phyloP scores from a whole-genome alignment of 2,329 filamentous ascomycete species.

The Penicillium sp. region DNA sequence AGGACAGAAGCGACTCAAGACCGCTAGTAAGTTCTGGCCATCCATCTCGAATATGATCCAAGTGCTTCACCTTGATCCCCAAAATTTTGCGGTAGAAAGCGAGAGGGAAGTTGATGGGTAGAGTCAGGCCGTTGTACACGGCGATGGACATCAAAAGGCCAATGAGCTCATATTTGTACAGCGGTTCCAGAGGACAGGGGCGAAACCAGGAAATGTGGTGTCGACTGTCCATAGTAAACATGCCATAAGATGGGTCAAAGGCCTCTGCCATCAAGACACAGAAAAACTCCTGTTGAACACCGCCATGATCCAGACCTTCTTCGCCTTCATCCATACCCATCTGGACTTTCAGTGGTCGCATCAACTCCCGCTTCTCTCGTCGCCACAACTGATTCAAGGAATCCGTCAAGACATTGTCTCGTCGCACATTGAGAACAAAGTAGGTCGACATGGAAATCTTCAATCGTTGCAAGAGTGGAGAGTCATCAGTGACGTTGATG shows the following conservation, averaged over 20 bases:
- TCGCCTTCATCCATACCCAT: constrained; percentile 81
- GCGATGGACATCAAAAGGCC: constrained; percentile 87
- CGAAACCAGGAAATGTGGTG: constrained; percentile 87
- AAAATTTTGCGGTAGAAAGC: constrained; percentile 82
- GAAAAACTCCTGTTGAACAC: constrained; percentile 97
- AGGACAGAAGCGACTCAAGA: constrained; percentile 71
- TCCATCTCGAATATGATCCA: constrained; percentile 79
- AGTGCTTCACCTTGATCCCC: constrained; percentile 64
- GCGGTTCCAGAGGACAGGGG: constrained; percentile 75
- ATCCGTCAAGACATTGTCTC: constrained; percentile 69
- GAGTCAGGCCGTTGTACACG: constrained; percentile 86
- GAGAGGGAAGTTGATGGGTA: constrained; percentile 85
- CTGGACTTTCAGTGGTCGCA: constrained; percentile 84
- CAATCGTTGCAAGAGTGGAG: constrained; percentile 63
- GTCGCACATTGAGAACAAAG: constrained; percentile 67
- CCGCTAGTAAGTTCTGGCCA: constrained; percentile 82
- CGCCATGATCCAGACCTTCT: constrained; percentile 88
- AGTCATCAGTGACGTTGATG: constrained; percentile 56
- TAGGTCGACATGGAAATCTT: constrained; percentile 69
- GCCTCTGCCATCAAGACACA: constrained; percentile 78
- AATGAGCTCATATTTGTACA: constrained; percentile 88
- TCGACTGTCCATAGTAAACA: constrained; percentile 73
- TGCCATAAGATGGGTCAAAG: constrained; percentile 72
- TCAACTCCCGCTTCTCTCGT: constrained; percentile 75
- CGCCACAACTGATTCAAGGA: constrained; percentile 88